Evolutionary conservation across 306 rosid genomes (phyloP), one percentile per base, ranked within the genome.

Genomic region (Spatholobus suberectus): DNA sequence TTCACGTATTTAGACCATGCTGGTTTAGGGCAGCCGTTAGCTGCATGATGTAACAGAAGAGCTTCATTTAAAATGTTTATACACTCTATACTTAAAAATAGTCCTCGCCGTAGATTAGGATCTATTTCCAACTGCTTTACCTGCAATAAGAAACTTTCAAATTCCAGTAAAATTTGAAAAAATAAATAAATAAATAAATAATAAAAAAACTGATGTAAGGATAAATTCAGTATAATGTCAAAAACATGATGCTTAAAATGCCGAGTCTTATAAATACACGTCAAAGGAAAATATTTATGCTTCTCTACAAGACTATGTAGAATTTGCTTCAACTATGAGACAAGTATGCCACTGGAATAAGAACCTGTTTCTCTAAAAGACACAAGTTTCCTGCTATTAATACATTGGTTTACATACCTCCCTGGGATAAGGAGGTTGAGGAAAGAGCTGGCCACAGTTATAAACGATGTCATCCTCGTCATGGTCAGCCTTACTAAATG

Each of bases 341-440:
- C 47, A 77, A 37, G 61, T 41, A 77, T 32, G 59, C 49, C 32
- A 63, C 43, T 0, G 54, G 10, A 70, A 78, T 51, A 27, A 40
- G 18, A 67, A 29, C 47, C 46, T 10, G 24, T 65, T 47, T 46
- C 38, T 49, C 37, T 32, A 47, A 11, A 47, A 17, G 14, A 18
- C 34, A 79, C 23, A 34, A 46, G 32, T 69, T 38, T 58, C 13
- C 12, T 38, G n/a, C 70, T 6, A 61, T 21, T 67, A 73, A 54
- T 62, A 57, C 17, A 37, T 63, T 63, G 49, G 77, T 43, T 78
- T 38, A 73, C 70, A 54, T 91, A 94, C 97, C 96, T 92, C 96
- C 80, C 87, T 87, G 35, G 98, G 98, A 82, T 89, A 94, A 54
- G 98, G 98, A 81, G 98, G 97, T 81, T 91, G 90, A 4, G 98